Base-by-base conservation (phyloP, 192 early-diverging fungal species). In the Coemansia javaensis region DNA sequence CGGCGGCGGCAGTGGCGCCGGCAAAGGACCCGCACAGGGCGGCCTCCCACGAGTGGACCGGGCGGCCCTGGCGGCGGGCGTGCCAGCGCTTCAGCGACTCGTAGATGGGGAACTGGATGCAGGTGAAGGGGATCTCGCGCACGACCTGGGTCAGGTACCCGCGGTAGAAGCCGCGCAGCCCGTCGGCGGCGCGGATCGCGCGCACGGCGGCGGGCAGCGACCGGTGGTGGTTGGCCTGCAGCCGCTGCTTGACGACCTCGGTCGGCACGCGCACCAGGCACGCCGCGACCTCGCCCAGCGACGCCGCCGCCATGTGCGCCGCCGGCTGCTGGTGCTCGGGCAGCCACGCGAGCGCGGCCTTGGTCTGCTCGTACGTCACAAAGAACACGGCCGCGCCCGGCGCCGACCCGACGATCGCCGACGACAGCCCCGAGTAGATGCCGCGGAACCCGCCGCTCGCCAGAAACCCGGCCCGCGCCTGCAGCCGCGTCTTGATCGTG, bases 111-210 rank as follows among this genome's bases (percentile, higher is more conserved):
- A 98, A 98, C 65, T 98, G 95, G 25, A 98, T 86, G 65, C 91
- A 94, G 0, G 93, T 82, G 56, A 98, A 98, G 15, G 95, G 95
- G 55, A 98, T 94, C 77, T 98, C 95, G 32, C 95, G 79, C 50
- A 91, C 90, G 4, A 98, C 85, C 17, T 91, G 93, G 39, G 88
- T 91, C 40, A 86, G 61, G 52, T 88, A 98, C 7, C 95, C 95
- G 17, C 91, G 83, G 54, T 96, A 98, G 48, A 98, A 88, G 5
- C 93, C 95, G 43, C 81, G 47, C 5, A 90, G 30, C 1, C 93
- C 93, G 36, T 94, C 88, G 13, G 73, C 54, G 3, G 64, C 44
- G 39, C 85, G 58, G 7, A 91, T 90, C 35, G 79, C 60, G 23
- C 63, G 64, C 9, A 90, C 53, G 10, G 93, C 91, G 2, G 48